Evolutionary conservation across 2,329 filamentous ascomycete species (phyloP).

Genomic region (Fusarium coicis): DNA sequence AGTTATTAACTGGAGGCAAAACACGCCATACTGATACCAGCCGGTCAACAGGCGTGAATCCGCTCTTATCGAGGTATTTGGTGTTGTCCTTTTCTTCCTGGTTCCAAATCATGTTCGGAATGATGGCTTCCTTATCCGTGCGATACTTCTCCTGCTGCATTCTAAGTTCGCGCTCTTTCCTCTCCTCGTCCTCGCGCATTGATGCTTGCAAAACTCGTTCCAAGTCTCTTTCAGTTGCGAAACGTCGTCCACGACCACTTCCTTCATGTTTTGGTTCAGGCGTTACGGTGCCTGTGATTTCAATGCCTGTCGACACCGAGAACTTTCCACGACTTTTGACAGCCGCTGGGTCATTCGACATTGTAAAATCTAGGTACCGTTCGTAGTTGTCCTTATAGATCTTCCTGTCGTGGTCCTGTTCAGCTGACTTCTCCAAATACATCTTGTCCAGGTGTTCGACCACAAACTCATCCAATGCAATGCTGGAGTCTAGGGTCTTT

Average conservation of each 20-base stretch:
- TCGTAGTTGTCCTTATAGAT: conserved; percentile 61
- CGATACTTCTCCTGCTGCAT: conserved; percentile 76
- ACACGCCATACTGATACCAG: conserved; percentile 78
- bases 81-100: conserved; percentile 67
- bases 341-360: conserved; percentile 65
- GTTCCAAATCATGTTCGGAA: conserved; percentile 76
- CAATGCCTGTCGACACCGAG: conserved; percentile 51
- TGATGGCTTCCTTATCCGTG: conserved; percentile 79
- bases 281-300: conserved; percentile 51
- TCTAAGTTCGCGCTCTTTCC: conserved; percentile 72
- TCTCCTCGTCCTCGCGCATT: conserved; percentile 75
- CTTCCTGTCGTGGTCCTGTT: conserved; percentile 54
- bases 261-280: conserved; percentile 68
- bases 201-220: conserved; percentile 79
- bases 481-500: conserved; percentile 53
- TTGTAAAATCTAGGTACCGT: conserved; percentile 65
- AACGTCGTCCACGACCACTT: conserved; percentile 64
- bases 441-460: conserved; percentile 57
- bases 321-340: conserved; percentile 67
- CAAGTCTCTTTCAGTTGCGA: conserved; percentile 78
- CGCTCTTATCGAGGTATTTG: conserved; percentile 73
- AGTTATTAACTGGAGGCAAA: conserved; percentile 78
- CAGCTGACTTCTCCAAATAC: conserved; percentile 48
- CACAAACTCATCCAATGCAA: conserved; percentile 58
- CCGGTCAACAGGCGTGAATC: conserved; percentile 71